These are phyloP conservation scores for Apiotrichum gracile DNA, from an alignment of 1,284 basidiomycete species.

Conservation along the genomic window DNA sequence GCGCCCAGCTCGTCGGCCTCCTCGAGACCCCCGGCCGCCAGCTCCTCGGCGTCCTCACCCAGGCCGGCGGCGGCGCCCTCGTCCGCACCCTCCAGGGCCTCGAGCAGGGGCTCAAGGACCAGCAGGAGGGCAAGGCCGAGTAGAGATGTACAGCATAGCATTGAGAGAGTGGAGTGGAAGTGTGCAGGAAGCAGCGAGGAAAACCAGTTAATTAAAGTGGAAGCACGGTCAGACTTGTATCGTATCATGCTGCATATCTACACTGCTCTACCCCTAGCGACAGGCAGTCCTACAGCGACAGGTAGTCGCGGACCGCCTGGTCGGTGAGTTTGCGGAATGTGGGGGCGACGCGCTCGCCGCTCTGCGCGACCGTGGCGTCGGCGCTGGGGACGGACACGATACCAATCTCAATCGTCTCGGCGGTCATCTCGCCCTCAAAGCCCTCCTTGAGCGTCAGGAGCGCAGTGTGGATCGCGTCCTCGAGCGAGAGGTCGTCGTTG, in stretches of 20 bases:
- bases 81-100: slow-evolving; percentile 46
- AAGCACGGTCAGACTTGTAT: neutral
- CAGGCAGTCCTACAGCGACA: slow-evolving; percentile 52
- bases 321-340: slow-evolving; percentile 90
- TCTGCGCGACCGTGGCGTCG: slow-evolving; percentile 65
- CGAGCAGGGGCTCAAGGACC: slow-evolving; percentile 39
- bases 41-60: slow-evolving; percentile 38
- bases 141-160: slow-evolving; percentile 20
- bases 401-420: slow-evolving; percentile 99
- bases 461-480: slow-evolving; percentile 99
- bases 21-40: slow-evolving; percentile 39
- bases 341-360: slow-evolving; percentile 66
- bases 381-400: slow-evolving; percentile 80
- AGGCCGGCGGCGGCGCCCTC: slow-evolving; percentile 43
- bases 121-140: slow-evolving; percentile 10
- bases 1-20: slow-evolving; percentile 47
- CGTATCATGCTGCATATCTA: slow-evolving; percentile 1
- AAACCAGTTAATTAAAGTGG: too few species aligned
- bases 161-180: neutral
- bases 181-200: too few species aligned
- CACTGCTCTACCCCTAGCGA: slow-evolving; percentile 2
- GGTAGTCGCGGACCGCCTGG: slow-evolving; percentile 89
- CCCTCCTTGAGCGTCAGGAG: slow-evolving; percentile 97
- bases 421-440: slow-evolving; percentile 99
- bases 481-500: slow-evolving; percentile 97